These are phyloP conservation scores for Durotheca rogersii DNA, from an alignment of 495 filamentous ascomycete genomes.

Conservation along the genomic window DNA sequence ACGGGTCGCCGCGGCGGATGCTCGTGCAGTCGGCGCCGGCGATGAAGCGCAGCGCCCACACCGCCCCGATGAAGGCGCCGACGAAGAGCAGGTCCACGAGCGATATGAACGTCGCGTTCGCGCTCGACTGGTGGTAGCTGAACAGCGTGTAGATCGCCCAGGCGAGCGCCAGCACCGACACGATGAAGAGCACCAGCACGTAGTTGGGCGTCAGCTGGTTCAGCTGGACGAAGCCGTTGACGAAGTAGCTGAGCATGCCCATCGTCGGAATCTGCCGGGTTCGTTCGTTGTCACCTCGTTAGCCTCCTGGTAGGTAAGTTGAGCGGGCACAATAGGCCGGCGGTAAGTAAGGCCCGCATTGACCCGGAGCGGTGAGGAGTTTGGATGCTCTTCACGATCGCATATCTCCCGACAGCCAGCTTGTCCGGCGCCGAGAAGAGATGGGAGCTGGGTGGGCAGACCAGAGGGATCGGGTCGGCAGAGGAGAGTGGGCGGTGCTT, in stretches of 20 bases:
- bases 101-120: constrained; percentile 73
- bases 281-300: constrained; percentile 23
- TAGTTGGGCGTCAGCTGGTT: constrained; percentile 75
- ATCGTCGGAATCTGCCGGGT: constrained; percentile 68
- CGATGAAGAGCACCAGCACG: constrained; percentile 90
- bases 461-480: too few relatives aligned
- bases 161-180: constrained; percentile 72
- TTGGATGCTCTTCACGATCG: too few relatives aligned
- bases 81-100: constrained; percentile 79
- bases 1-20: constrained; percentile 45
- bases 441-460: neutral
- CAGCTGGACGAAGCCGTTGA: constrained; percentile 66
- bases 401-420: too few relatives aligned
- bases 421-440: too few relatives aligned
- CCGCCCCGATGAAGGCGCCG: constrained; percentile 77
- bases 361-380: too few relatives aligned
- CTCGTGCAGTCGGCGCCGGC: constrained; percentile 62
- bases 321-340: too few relatives aligned
- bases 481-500: constrained; percentile 21
- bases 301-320: too few relatives aligned
- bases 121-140: constrained; percentile 68
- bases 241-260: constrained; percentile 87
- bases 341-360: too few relatives aligned
- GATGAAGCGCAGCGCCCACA: constrained; percentile 74
- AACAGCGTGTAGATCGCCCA: constrained; percentile 83